A percentile compares a stretch with the other conserved stretches of the same genome.
phyloP scores from a whole-genome alignment of 1,284 basidiomycete species.

The Mixia osmundae region DNA sequence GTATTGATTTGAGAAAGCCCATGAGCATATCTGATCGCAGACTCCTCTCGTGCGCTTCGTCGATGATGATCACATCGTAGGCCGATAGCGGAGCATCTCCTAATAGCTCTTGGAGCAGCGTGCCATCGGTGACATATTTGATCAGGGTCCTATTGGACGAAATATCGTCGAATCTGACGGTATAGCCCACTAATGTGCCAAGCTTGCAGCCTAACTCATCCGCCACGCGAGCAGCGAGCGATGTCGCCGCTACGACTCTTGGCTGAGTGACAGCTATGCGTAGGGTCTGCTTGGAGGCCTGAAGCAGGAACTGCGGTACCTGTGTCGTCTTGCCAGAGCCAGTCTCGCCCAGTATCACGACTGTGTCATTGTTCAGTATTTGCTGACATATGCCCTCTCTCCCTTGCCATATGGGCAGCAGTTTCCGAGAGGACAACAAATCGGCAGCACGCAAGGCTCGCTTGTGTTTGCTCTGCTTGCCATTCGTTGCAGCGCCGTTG shows the following conservation, averaged over 20 bases:
- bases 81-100: conserved; percentile 48
- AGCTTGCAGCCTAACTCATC: conserved; percentile 48
- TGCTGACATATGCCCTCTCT: conserved; percentile 47
- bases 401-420: conserved; percentile 56
- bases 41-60: conserved; percentile 93
- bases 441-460: background rate
- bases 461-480: background rate
- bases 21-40: conserved; percentile 85
- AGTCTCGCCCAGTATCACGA: conserved; percentile 81
- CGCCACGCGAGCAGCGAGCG: conserved; percentile 70
- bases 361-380: conserved; percentile 57
- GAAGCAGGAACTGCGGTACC: conserved; percentile 69
- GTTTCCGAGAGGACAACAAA: conserved; percentile 22
- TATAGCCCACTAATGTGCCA: conserved; percentile 66
- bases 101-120: conserved; percentile 75
- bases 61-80: conserved; percentile 77
- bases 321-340: conserved; percentile 97
- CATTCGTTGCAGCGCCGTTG: background rate
- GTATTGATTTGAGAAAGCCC: conserved; percentile 47
- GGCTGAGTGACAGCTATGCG: conserved; percentile 77
- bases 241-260: conserved; percentile 75
- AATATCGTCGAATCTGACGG: conserved; percentile 82
- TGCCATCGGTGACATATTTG: conserved; percentile 91
- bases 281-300: conserved; percentile 34
- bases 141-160: conserved; percentile 43